These are phyloP conservation scores for Cladosporium austrohemisphaericum DNA, from an alignment of 2,329 filamentous ascomycete species.

Conservation along the genomic window DNA sequence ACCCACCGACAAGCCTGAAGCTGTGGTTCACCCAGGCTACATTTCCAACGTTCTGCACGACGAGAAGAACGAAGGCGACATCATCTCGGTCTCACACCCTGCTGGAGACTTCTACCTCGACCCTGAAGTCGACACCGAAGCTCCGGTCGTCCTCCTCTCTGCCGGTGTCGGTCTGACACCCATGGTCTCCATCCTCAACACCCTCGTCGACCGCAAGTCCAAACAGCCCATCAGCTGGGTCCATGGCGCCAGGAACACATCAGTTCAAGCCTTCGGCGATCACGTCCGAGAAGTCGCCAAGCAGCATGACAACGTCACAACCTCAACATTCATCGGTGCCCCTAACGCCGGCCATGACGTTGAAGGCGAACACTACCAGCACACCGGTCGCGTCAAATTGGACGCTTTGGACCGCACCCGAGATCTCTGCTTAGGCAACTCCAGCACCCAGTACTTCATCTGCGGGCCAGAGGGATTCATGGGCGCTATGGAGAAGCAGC, in stretches of 20 bases:
- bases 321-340: slow-evolving; percentile 57
- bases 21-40: slow-evolving; percentile 56
- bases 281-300: slow-evolving; percentile 46
- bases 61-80: slow-evolving; percentile 57
- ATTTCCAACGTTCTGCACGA: slow-evolving; percentile 69
- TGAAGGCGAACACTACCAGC: slow-evolving; percentile 56
- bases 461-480: slow-evolving; percentile 72
- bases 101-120: slow-evolving; percentile 60
- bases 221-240: slow-evolving; percentile 58
- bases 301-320: slow-evolving; percentile 47
- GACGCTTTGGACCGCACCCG: slow-evolving; percentile 49
- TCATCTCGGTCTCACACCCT: slow-evolving; percentile 64
- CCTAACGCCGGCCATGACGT: slow-evolving; percentile 45
- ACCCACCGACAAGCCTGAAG: slow-evolving; percentile 42
- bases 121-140: slow-evolving; percentile 39
- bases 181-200: slow-evolving; percentile 62
- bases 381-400: slow-evolving; percentile 58
- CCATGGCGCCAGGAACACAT: slow-evolving; percentile 54
- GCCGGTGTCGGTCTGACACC: slow-evolving; percentile 67
- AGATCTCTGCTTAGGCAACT: slow-evolving; percentile 55
- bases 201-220: slow-evolving; percentile 38
- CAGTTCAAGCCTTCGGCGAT: slow-evolving; percentile 53
- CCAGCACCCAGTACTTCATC: slow-evolving; percentile 62
- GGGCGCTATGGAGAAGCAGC: slow-evolving; percentile 52
- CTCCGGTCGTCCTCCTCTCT: slow-evolving; percentile 62